phyloP scores from a whole-genome alignment of 202 grass and related monocot genomes.

The Zizania palustris region DNA sequence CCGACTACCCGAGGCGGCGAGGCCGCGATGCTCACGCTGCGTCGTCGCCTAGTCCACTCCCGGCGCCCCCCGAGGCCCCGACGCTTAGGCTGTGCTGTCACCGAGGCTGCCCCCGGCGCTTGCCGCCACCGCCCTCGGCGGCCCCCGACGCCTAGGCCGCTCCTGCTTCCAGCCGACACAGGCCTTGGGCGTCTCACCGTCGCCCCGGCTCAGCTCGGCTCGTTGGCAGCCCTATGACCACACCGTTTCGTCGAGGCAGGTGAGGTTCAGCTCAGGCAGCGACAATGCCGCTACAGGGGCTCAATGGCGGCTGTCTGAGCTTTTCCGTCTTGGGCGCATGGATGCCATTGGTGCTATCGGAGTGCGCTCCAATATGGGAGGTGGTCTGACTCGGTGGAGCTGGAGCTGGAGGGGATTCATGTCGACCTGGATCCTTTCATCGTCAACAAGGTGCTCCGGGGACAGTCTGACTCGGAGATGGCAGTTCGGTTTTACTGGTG shows the following conservation, averaged over 20 bases:
- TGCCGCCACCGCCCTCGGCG: no score
- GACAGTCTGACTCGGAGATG: constrained; percentile 61
- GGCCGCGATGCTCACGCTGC: no score
- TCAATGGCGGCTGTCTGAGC: constrained; percentile 42
- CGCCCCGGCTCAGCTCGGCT: no score
- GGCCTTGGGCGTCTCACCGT: no score
- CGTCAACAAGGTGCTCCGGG: constrained; percentile 65
- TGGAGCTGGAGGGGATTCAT: constrained; percentile 62
- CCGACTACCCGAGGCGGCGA: no score
- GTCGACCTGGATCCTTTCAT: constrained; percentile 72
- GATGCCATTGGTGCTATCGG: constrained; percentile 44
- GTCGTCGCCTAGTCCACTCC: no score
- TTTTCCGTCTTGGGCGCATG: constrained; percentile 41
- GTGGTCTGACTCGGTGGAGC: constrained; percentile 58
- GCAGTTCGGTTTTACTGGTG: constrained; percentile 78
- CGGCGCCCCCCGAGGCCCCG: no score
- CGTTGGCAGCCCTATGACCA: no score
- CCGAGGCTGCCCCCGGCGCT: no score
- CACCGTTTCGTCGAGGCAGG: constrained; percentile 33
- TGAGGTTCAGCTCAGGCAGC: neutral
- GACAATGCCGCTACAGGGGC: neutral
- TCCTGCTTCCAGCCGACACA: no score
- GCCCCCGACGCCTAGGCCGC: no score
- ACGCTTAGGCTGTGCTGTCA: no score
- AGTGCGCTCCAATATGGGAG: constrained; percentile 42